Conservation (phyloP, 2,329 filamentous ascomycete genomes). For the Aspergillus sp. region DNA sequence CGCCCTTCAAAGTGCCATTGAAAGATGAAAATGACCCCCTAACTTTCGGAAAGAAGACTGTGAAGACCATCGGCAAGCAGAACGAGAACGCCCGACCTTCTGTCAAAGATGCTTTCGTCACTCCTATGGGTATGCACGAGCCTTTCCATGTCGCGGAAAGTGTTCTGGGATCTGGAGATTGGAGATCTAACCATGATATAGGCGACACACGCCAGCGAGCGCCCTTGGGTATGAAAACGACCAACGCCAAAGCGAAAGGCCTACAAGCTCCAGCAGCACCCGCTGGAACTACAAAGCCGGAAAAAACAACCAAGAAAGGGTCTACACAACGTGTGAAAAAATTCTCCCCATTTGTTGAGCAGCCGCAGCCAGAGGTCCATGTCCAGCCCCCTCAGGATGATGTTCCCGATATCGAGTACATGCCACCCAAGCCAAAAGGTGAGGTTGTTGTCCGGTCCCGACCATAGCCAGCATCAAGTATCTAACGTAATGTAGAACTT, state of each 20-base stretch:
- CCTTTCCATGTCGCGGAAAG: background rate
- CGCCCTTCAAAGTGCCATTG: slow-evolving; percentile 72
- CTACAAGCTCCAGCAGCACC: slow-evolving; percentile 68
- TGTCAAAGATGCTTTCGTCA: slow-evolving; percentile 68
- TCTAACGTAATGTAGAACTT: slow-evolving; percentile 41
- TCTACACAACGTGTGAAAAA: slow-evolving; percentile 63
- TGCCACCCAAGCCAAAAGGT: slow-evolving; percentile 69
- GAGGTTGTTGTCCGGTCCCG: slow-evolving; percentile 14
- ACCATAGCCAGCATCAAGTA: slow-evolving; percentile 11
- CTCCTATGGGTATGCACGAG: slow-evolving; percentile 68
- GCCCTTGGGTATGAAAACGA: slow-evolving; percentile 90
- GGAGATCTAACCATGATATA: slow-evolving; percentile 5
- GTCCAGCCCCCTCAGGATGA: slow-evolving; percentile 49
- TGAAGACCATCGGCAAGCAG: slow-evolving; percentile 57
- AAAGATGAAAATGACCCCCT: slow-evolving; percentile 82
- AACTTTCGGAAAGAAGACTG: slow-evolving; percentile 58
- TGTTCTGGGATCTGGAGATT: background rate
- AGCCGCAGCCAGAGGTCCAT: slow-evolving; percentile 48
- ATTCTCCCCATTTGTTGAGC: slow-evolving; percentile 51
- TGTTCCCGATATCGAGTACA: slow-evolving; percentile 83
- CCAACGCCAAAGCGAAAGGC: slow-evolving; percentile 79
- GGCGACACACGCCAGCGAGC: slow-evolving; percentile 69
- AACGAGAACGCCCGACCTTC: slow-evolving; percentile 56
- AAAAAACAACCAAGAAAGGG: slow-evolving; percentile 62
- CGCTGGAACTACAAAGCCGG: slow-evolving; percentile 57